Conservation (phyloP, 805 yeast genomes). For the Kurtzmaniella fragi region DNA sequence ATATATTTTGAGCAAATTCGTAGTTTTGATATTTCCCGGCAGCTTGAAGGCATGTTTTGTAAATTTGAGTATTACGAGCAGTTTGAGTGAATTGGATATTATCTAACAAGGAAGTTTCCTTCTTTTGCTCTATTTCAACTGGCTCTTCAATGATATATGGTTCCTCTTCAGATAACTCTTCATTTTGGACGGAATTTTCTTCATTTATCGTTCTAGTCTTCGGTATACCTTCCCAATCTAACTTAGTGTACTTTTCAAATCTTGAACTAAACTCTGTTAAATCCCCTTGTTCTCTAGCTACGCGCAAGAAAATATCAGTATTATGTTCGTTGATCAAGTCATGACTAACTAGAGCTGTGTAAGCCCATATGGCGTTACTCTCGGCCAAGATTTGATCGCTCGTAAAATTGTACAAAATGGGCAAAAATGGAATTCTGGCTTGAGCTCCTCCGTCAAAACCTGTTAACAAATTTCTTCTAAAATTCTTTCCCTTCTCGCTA, state of each 20-base stretch:
- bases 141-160: too few relatives aligned
- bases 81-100: constrained; percentile 5
- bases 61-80: constrained; percentile 41
- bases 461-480: constrained; percentile 43
- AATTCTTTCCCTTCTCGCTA: constrained; percentile 41
- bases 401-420: constrained; percentile 41
- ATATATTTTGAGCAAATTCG: constrained; percentile 57
- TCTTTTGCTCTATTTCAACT: neutral
- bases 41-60: constrained; percentile 60
- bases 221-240: constrained; percentile 20
- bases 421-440: constrained; percentile 60
- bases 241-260: constrained; percentile 21
- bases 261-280: constrained; percentile 30
- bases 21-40: constrained; percentile 52
- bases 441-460: constrained; percentile 29
- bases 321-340: constrained; percentile 35
- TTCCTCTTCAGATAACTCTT: neutral
- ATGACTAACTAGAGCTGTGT: constrained; percentile 41
- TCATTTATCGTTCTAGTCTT: constrained; percentile 11
- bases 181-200: constrained; percentile 10
- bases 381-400: constrained; percentile 56
- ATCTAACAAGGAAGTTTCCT: neutral
- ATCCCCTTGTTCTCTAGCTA: constrained; percentile 33
- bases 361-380: constrained; percentile 71
- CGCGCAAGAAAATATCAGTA: constrained; percentile 49